Conservation (phyloP, 2,329 filamentous ascomycete genomes). For the Neoarthrinium moseri region DNA sequence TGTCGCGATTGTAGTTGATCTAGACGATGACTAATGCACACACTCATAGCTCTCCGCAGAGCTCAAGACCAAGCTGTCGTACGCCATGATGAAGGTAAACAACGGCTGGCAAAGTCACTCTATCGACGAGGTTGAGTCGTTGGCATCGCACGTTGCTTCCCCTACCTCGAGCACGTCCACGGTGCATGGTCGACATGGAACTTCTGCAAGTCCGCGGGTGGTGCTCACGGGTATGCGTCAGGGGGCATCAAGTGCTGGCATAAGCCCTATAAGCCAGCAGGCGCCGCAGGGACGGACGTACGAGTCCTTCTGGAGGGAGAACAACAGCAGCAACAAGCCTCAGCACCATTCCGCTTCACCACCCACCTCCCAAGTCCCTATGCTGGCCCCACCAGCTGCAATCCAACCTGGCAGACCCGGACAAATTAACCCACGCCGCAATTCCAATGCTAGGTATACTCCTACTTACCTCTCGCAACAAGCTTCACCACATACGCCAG, state of each 20-base stretch:
- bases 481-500: constrained; percentile 40
- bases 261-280: constrained; percentile 24
- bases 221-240: constrained; percentile 33
- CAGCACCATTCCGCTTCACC: constrained; percentile 36
- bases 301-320: constrained; percentile 45
- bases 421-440: constrained; percentile 44
- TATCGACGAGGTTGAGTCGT: constrained; percentile 73
- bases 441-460: constrained; percentile 48
- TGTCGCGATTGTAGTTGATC: too few species aligned
- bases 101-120: constrained; percentile 82
- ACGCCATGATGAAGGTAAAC: constrained; percentile 91
- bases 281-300: constrained; percentile 32
- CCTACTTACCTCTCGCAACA: constrained; percentile 51
- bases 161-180: constrained; percentile 59
- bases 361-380: constrained; percentile 31
- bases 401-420: constrained; percentile 47
- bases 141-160: constrained; percentile 68
- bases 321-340: constrained; percentile 30
- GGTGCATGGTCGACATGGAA: constrained; percentile 47
- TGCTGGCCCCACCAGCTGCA: constrained; percentile 52
- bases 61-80: constrained; percentile 80
- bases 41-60: constrained; percentile 42
- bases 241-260: constrained; percentile 28
- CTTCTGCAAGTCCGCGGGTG: constrained; percentile 55
- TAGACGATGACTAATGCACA: too few species aligned